phyloP scores from a whole-genome alignment of 257 asterid genomes.

The Lavandula angustifolia region DNA sequence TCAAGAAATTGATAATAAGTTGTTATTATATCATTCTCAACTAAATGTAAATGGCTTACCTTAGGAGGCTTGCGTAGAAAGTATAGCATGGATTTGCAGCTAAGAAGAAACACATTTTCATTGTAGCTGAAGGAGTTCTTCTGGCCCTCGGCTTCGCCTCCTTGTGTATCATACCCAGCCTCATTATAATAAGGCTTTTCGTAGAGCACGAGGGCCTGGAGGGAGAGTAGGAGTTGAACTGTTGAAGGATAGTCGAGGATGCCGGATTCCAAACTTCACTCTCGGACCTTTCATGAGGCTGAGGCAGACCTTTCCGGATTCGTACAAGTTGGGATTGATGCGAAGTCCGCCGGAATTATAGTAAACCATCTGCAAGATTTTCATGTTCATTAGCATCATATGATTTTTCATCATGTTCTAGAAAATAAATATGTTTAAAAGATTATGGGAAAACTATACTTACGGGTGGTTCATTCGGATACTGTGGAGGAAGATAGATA shows the following conservation, averaged over 20 bases:
- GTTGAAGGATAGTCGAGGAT: conserved; percentile 76
- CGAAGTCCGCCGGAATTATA: conserved; percentile 93
- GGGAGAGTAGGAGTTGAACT: conserved; percentile 92
- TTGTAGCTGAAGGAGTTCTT: conserved; percentile 83
- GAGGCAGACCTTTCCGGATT: conserved; percentile 84
- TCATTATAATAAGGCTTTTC: conserved; percentile 90
- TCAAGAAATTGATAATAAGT: no score
- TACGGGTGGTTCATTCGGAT: conserved; percentile 94
- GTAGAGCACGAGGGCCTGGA: conserved; percentile 93
- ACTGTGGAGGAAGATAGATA: conserved; percentile 74
- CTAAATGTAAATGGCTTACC: conserved; percentile 45
- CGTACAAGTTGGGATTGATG: conserved; percentile 87
- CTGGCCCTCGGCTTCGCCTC: conserved; percentile 89
- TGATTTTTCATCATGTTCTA: no score
- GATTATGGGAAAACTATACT: conserved; percentile 31
- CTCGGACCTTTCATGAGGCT: conserved; percentile 86
- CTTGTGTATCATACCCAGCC: conserved; percentile 85
- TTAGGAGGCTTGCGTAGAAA: conserved; percentile 76
- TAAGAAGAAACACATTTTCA: conserved; percentile 85
- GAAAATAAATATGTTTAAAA: no score
- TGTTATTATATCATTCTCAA: neutral
- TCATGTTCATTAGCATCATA: conserved; percentile 9
- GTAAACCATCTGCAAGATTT: conserved; percentile 68
- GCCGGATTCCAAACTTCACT: conserved; percentile 87
- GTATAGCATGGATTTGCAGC: conserved; percentile 88